phyloP scores from a whole-genome alignment of 2,329 filamentous ascomycete genomes.

The Xylogone sp. region DNA sequence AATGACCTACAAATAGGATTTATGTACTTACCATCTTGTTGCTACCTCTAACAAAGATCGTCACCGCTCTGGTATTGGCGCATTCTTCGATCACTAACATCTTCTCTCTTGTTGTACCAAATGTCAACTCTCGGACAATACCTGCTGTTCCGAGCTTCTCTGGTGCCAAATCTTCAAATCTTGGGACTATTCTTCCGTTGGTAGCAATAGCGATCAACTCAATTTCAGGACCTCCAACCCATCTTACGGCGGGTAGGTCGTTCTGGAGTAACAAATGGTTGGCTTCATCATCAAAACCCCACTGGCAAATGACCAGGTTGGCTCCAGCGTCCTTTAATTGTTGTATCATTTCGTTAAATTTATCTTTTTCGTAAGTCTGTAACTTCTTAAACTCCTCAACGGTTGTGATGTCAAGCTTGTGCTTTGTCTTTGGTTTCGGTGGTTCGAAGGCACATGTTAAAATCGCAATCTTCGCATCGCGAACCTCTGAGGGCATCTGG shows the following conservation, averaged over 20 bases:
- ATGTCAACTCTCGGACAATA: conserved; percentile 89
- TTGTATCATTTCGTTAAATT: conserved; percentile 98
- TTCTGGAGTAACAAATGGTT: conserved; percentile 97
- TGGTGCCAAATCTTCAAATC: conserved; percentile 88
- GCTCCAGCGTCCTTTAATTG: conserved; percentile 97
- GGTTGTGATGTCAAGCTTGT: conserved; percentile 94
- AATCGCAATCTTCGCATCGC: conserved; percentile 95
- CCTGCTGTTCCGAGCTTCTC: conserved; percentile 91
- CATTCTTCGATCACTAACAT: conserved; percentile 99
- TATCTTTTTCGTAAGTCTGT: conserved; percentile 91
- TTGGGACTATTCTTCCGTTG: conserved; percentile 93
- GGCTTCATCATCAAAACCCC: conserved; percentile 98
- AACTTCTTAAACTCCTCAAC: conserved; percentile 99
- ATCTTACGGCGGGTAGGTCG: conserved; percentile 89
- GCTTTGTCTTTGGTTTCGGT: conserved; percentile 99
- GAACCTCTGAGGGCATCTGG: conserved; percentile 95
- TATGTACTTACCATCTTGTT: conserved; percentile 89
- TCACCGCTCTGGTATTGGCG: conserved; percentile 94
- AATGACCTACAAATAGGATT: conserved; percentile 4
- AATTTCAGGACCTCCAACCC: conserved; percentile 97
- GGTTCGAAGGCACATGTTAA: conserved; percentile 97
- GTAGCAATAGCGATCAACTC: conserved; percentile 98
- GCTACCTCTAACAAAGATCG: conserved; percentile 91
- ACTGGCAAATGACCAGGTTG: conserved; percentile 97
- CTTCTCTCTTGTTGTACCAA: conserved; percentile 97